These are phyloP conservation scores for Eucalyptus lansdowneana DNA, from an alignment of 345 rosid genomes.

Conservation along the genomic window DNA sequence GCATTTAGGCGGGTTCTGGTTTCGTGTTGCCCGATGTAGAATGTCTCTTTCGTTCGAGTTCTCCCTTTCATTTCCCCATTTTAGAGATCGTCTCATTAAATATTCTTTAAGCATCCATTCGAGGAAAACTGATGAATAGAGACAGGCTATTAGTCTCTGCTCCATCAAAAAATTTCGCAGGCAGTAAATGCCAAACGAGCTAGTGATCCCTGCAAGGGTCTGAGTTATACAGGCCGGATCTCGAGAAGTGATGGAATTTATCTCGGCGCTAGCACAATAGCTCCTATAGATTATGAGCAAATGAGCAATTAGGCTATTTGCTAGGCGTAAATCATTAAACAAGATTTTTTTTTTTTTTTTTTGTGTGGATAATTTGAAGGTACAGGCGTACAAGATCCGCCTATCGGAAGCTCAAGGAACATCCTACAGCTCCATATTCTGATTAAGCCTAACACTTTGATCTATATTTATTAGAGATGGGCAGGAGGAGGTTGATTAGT, in stretches of 20 bases:
- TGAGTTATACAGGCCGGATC: not conserved
- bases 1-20: not conserved
- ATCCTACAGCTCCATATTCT: not conserved
- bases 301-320: not conserved
- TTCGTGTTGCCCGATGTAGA: not conserved
- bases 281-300: not conserved
- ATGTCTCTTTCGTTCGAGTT: not conserved
- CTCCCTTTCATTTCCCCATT: not conserved
- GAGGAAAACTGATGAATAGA: not conserved
- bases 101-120: not conserved
- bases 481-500: not conserved
- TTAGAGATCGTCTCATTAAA: not conserved
- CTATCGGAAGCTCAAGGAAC: not conserved
- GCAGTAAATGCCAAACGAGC: not conserved
- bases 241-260: not conserved
- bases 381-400: not conserved
- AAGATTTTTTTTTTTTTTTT: not conserved
- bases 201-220: not conserved
- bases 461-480: not conserved
- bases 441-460: not conserved
- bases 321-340: not conserved
- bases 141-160: not conserved
- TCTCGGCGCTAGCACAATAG: not conserved
- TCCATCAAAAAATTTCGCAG: not conserved
- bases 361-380: not conserved